Base-by-base conservation (phyloP, 2,329 filamentous ascomycete species). In the Ceratocystis smalleyi region DNA sequence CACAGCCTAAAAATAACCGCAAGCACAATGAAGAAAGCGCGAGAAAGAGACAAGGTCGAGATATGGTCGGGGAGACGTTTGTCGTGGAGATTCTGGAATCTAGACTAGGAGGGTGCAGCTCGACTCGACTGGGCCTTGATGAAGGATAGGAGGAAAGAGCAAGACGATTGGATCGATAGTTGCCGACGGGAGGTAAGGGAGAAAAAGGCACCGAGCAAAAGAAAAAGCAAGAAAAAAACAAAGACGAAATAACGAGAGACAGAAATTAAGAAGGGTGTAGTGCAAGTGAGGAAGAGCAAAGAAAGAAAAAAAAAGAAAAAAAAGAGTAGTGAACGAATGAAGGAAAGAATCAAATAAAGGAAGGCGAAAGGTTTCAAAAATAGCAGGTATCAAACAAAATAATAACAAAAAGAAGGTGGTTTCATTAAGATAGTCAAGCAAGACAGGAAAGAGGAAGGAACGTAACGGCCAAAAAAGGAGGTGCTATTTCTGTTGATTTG, bases 401-500 rank as follows among this genome's bases (percentile, higher is more conserved):
- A 49, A 27, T 40, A 35, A 59, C 40, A 63, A 62, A 54, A 45
- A 65, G 63, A 40, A 51, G 40, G 30, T 51, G 27, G n/a, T 60
- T 43, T 61, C 30, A 61, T 40, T 61, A 61, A 43, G 43, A 43
- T 61, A 10, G n/a, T 19, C 40, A 61, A 47, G 54, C 67, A 60
- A 63, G 66, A 64, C 60, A 62, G 32, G 49, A 55, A 59, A 47
- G 61, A 62, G n/a, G 32, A 64, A 66, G n/a, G 24, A 54, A 54
- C 49, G 49, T 24, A 54, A 19, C n/a, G 19, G 2, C 19, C 12
- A 54, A 54, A 54, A 54, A 54, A 54, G 49, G 49, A 54, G 49
- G 49, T 54, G 24, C 49, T 54, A 27, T 54, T 54, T 24, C 49
- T 54, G 49, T 40, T 40, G 35, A 40, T 40, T 40, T 40, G 35